Percentiles rank a stretch among this genome's conserved stretches.
Evolutionary conservation across 2,329 filamentous ascomycete species (phyloP).

Genomic region (Mollisiaceae sp.): DNA sequence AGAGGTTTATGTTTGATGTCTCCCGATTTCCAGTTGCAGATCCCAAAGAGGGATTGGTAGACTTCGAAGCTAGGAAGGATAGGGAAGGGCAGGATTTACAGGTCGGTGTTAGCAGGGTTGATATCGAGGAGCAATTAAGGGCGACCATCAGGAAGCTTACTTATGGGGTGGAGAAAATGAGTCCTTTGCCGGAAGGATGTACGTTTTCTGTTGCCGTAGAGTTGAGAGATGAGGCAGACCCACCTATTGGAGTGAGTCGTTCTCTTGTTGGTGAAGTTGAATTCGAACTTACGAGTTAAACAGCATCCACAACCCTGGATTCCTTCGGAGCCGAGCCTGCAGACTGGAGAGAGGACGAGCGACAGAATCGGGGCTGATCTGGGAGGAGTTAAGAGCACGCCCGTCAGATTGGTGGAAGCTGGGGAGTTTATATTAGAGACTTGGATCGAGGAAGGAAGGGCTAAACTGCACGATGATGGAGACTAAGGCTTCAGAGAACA

Average conservation of each 20-base stretch:
- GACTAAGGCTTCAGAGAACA: conserved; percentile 1
- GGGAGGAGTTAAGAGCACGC: conserved; percentile 60
- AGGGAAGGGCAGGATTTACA: conserved; percentile 18
- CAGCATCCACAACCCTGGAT: conserved; percentile 67
- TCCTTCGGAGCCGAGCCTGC: conserved; percentile 52
- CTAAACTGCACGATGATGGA: conserved; percentile 28
- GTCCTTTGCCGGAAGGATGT: conserved; percentile 64
- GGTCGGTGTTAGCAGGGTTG: conserved; percentile 52
- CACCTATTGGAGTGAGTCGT: conserved; percentile 61
- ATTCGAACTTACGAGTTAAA: conserved; percentile 15
- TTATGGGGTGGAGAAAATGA: conserved; percentile 62
- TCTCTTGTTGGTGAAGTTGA: conserved; percentile 11
- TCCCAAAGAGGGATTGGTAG: conserved; percentile 43
- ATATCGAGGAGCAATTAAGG: conserved; percentile 76
- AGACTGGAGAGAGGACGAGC: conserved; percentile 42
- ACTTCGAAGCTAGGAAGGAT: conserved; percentile 37
- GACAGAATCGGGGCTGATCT: conserved; percentile 44
- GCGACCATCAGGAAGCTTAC: conserved; percentile 68
- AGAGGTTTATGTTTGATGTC: conserved; percentile 50
- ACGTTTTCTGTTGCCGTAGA: conserved; percentile 81
- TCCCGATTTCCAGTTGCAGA: conserved; percentile 46
- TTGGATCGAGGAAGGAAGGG: conserved; percentile 68
- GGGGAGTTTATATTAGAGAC: conserved; percentile 71
- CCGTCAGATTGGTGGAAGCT: conserved; percentile 66
- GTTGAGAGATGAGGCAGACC: conserved; percentile 62